Evolutionary conservation across 345 rosid genomes (phyloP).

Genomic region (Populus alba): DNA sequence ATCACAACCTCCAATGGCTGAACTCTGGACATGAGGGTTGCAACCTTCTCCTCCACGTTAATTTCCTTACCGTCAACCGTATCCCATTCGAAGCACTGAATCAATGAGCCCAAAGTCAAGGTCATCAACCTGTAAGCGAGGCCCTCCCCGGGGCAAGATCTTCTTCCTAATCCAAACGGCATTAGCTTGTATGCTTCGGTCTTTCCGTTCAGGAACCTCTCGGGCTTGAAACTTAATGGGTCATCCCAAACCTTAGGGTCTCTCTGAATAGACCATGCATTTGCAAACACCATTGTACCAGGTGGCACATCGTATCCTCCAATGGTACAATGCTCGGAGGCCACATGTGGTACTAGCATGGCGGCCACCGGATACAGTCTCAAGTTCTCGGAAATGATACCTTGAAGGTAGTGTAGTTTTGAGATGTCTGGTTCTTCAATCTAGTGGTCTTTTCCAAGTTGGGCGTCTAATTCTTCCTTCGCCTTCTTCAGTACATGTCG

Average conservation of each 20-base stretch:
- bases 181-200: neutral
- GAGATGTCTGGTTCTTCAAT: conserved; percentile 17
- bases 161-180: conserved; percentile 26
- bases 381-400: conserved; percentile 8
- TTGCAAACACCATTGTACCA: conserved; percentile 9
- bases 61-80: neutral
- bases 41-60: conserved; percentile 4
- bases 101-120: conserved; percentile 8
- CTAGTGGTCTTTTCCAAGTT: conserved; percentile 9
- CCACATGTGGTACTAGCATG: conserved; percentile 8
- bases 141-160: conserved; percentile 19
- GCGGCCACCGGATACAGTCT: conserved; percentile 16
- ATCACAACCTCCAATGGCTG: conserved; percentile 4
- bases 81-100: conserved; percentile 22
- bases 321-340: conserved; percentile 14
- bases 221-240: conserved; percentile 8
- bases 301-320: conserved; percentile 15
- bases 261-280: conserved; percentile 24
- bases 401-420: conserved; percentile 15
- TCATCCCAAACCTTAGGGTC: conserved; percentile 25
- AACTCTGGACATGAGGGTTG: conserved; percentile 2
- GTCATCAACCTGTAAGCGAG: conserved; percentile 8
- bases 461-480: conserved; percentile 11
- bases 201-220: conserved; percentile 10
- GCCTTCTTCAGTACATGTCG: neutral